Base-by-base conservation (phyloP, 257 asterid genomes). In the Salvia miltiorrhiza region DNA sequence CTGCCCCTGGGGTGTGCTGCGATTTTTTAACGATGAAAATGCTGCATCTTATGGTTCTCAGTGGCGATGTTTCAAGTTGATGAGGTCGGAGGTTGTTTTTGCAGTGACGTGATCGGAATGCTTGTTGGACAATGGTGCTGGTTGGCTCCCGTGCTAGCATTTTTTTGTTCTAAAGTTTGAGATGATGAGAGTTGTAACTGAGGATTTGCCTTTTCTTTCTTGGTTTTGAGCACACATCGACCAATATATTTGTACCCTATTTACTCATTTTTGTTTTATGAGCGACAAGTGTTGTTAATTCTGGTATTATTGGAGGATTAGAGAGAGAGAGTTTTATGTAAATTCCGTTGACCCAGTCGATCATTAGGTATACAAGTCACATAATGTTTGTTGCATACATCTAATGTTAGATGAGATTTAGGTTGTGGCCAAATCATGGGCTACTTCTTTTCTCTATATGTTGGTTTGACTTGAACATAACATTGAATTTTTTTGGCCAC, bases 111-210 rank as follows among this genome's bases (percentile, higher is more conserved):
- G 48, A 23, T 53, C 32, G 75, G 75, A 41, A 39, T 20, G 44
- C 45, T 67, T 72, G 40, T 56, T 65, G 56, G 73, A 52, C 24
- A 47, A 26, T 19, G 21, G 61, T 73, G 48, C 63, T 49, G 70
- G 60, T 17, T 48, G 30, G 69, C 7, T 63, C 47, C 33, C 76
- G 24, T 26, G 57, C 57, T 52, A 39, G 57, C 12, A 9, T 9
- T 52, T 45, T 49, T n/a, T 70, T 63, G 57, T 57, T 70, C 56
- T 41, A 61, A 60, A 76, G 58, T 65, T 70, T 70, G 58, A 67
- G 49, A 67, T 62, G 9, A 43, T 20, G 62, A 68, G 67, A 63
- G 67, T 70, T 70, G 64, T 63, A 63, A 33, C 64, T 19, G 50
- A 64, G 76, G 72, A 35, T 69, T 63, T 62, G 7, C 16, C 52